These are phyloP conservation scores for Bauhinia variegata DNA, from an alignment of 306 rosid species.

Conservation along the genomic window DNA sequence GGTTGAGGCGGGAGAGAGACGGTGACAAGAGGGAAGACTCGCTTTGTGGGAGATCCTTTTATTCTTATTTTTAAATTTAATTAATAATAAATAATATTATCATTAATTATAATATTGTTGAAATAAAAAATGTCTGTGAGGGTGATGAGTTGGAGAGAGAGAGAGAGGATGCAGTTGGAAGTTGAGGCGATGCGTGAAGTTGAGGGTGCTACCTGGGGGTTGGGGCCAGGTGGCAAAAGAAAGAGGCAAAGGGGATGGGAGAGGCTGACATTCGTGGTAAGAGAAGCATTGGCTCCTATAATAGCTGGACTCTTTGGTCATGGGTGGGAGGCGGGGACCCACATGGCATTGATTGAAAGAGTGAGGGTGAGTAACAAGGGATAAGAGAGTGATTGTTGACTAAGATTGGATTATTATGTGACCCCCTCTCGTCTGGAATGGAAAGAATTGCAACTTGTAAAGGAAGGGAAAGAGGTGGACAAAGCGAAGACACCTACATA, in stretches of 20 bases:
- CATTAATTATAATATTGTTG: not conserved
- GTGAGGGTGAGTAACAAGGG: constrained; percentile 17
- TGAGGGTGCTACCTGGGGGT: not conserved
- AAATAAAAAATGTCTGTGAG: no score
- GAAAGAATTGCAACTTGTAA: not conserved
- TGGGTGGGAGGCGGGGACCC: constrained; percentile 32
- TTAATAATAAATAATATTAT: no score
- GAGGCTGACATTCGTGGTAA: not conserved
- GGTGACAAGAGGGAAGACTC: not conserved
- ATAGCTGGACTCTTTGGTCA: constrained; percentile 17
- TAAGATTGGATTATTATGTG: not conserved
- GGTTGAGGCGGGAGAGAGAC: not conserved
- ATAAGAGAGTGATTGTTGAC: constrained; percentile 49
- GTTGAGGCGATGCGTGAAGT: constrained; percentile 1
- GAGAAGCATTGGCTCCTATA: not conserved
- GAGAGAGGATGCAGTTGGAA: no score
- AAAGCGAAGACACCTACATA: no score
- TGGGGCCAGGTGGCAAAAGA: constrained; percentile 29
- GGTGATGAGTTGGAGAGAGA: not conserved
- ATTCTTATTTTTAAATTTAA: not conserved
- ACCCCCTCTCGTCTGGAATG: not conserved
- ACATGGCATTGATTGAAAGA: constrained; percentile 30
- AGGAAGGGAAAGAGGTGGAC: not conserved
- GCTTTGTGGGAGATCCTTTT: not conserved
- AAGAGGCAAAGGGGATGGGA: not conserved